phyloP scores from a whole-genome alignment of 1,284 basidiomycete genomes.

The Microbotryum saponariae region DNA sequence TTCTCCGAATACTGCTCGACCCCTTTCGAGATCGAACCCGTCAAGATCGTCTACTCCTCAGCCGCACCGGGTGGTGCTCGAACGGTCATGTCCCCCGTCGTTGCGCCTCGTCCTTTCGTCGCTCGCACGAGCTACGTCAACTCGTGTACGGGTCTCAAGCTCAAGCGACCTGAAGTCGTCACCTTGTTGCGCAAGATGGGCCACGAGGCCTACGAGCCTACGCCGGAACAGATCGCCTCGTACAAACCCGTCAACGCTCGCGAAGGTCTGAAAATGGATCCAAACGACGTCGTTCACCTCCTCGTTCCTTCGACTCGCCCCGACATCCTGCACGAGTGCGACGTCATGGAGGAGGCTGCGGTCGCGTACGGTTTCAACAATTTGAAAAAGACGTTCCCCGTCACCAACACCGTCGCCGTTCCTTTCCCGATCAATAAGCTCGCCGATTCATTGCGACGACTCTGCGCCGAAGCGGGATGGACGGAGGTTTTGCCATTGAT shows the following conservation, averaged over 20 bases:
- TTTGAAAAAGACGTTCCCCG: slow-evolving; percentile 80
- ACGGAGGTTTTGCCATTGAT: slow-evolving; percentile 90
- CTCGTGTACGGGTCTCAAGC: slow-evolving; percentile 78
- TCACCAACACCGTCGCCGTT: slow-evolving; percentile 91
- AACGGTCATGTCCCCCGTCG: slow-evolving; percentile 68
- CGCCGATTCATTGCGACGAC: slow-evolving; percentile 75
- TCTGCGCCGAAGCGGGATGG: slow-evolving; percentile 94
- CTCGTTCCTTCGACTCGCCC: slow-evolving; percentile 83
- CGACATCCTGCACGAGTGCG: slow-evolving; percentile 96
- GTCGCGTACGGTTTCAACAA: slow-evolving; percentile 99
- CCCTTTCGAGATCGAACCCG: slow-evolving; percentile 90
- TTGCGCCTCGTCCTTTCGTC: slow-evolving; percentile 62
- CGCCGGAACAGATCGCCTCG: slow-evolving; percentile 38
- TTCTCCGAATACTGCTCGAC: slow-evolving; percentile 93
- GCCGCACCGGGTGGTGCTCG: slow-evolving; percentile 57
- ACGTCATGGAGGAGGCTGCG: slow-evolving; percentile 96
- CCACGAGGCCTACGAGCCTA: slow-evolving; percentile 32
- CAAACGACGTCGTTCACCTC: slow-evolving; percentile 61
- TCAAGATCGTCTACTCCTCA: slow-evolving; percentile 57
- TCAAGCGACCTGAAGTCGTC: slow-evolving; percentile 56
- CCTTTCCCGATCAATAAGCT: slow-evolving; percentile 85
- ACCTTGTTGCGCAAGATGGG: slow-evolving; percentile 67
- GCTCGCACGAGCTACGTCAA: slow-evolving; percentile 88
- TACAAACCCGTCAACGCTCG: slow-evolving; percentile 43
- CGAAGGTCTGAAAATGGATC: slow-evolving; percentile 39